Evolutionary conservation across 768 basidiomycete species (phyloP), one percentile per base, ranked within the genome.

Genomic region (Mycena amicta): DNA sequence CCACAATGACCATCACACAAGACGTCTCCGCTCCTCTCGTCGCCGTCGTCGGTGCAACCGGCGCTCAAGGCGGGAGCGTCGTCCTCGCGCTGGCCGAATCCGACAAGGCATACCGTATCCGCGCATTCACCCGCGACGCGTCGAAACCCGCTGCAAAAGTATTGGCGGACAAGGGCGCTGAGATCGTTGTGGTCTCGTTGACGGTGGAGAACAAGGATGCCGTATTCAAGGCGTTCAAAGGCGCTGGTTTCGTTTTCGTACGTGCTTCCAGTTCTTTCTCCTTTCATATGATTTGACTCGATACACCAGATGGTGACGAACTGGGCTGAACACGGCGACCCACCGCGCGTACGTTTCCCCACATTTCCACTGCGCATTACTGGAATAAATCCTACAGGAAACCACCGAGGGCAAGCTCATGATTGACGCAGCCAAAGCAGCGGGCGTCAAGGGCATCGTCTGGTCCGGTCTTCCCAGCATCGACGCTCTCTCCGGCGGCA

Each of bases 291-390:
- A 12, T 29, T 8, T 28, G 1, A 13, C 16, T 16, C 20, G 22
- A 46, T n/a, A n/a, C n/a, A n/a, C n/a, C 23, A 61, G 59, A 29
- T 56, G 12, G 29, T 56, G 5, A 60, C 59, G 15, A 60, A 60
- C 37, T 60, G n/a, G 25, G 49, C 31, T 23, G 59, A 56, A 26
- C 59, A 60, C 40, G 26, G 39, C 3, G 45, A 56, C 37, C 50
- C 8, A 30, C 28, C 49, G 16, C 41, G 43, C 33, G 57, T 59
- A 26, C 18, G 59, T 45, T 18, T n/a, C 23, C 22, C 22, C n/a
- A n/a, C n/a, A n/a, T 22, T 20, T 31, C n/a, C 8, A 20, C 26
- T 26, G 6, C 26, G 39, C 16, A 5, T 29, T 27, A 53, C n/a
- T 26, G 45, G 23, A 16, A 15, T 52, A 25, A 40, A 3, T 22